Conservation (phyloP, 2,329 filamentous ascomycete genomes). For the Claviceps humidiphila region DNA sequence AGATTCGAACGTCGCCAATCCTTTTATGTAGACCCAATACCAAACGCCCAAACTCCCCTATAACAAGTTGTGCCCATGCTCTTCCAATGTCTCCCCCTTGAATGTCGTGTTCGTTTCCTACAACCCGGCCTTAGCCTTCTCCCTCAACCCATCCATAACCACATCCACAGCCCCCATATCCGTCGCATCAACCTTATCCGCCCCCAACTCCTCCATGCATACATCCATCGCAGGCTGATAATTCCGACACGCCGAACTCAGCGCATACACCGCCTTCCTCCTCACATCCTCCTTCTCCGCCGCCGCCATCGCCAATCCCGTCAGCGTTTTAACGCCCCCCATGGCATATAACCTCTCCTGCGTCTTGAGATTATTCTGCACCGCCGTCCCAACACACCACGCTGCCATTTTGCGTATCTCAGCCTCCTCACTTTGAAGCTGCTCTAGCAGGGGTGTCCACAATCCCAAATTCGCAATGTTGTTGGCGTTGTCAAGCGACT, state of each 20-base stretch:
- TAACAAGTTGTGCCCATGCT: slow-evolving; percentile 13
- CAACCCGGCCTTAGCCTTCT: slow-evolving; percentile 27
- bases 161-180: slow-evolving; percentile 81
- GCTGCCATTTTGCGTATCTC: slow-evolving; percentile 75
- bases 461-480: slow-evolving; percentile 68
- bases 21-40: slow-evolving; percentile 4
- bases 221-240: slow-evolving; percentile 72
- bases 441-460: slow-evolving; percentile 67
- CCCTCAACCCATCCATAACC: slow-evolving; percentile 55
- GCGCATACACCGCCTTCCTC: slow-evolving; percentile 78
- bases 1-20: background rate
- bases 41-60: slow-evolving; percentile 20
- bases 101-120: background rate
- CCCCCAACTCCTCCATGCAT: slow-evolving; percentile 47
- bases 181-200: slow-evolving; percentile 58
- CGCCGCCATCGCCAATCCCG: slow-evolving; percentile 38
- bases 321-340: slow-evolving; percentile 58
- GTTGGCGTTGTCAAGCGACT: slow-evolving; percentile 93
- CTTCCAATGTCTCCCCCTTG: background rate
- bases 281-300: slow-evolving; percentile 46
- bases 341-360: slow-evolving; percentile 57
- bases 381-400: slow-evolving; percentile 89
- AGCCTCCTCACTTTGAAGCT: slow-evolving; percentile 52
- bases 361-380: slow-evolving; percentile 83
- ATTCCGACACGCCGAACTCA: slow-evolving; percentile 78